These are phyloP conservation scores for Russula foetens DNA, from an alignment of 768 basidiomycete genomes.

Conservation along the genomic window DNA sequence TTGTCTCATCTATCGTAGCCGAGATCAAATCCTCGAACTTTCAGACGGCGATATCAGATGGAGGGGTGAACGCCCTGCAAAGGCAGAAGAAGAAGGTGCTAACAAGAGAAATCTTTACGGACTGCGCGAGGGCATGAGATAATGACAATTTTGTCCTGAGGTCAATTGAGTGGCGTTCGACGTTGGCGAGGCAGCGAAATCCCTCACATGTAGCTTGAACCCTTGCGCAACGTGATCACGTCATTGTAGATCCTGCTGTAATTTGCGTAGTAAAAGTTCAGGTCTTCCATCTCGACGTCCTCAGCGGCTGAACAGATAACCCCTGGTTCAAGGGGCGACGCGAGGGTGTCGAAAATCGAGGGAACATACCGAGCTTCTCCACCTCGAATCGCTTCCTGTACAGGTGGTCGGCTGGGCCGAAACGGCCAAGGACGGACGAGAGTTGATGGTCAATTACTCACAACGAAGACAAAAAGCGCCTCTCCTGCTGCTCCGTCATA, in stretches of 20 bases:
- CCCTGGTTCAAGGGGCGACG: background rate
- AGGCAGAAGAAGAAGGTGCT: slow-evolving; percentile 12
- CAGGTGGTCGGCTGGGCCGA: slow-evolving; percentile 1
- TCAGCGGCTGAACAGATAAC: slow-evolving; percentile 63
- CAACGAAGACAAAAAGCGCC: slow-evolving; percentile 84
- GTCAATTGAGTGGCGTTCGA: slow-evolving; percentile 1
- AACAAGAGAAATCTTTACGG: slow-evolving; percentile 92
- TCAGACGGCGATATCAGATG: background rate
- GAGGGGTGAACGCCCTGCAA: background rate
- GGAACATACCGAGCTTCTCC: slow-evolving; percentile 63
- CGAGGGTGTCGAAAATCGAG: slow-evolving; percentile 2
- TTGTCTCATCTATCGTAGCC: slow-evolving; percentile 91
- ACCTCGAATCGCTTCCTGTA: slow-evolving; percentile 88
- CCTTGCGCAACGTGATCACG: slow-evolving; percentile 89
- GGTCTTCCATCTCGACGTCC: slow-evolving; percentile 91
- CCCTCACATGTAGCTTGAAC: slow-evolving; percentile 89
- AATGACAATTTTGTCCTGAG: slow-evolving; percentile 89
- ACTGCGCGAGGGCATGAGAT: slow-evolving; percentile 92
- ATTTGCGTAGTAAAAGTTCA: slow-evolving; percentile 95
- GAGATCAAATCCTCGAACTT: slow-evolving; percentile 92
- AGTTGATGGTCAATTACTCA: slow-evolving; percentile 33
- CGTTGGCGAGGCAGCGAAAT: slow-evolving; percentile 16
- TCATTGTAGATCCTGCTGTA: slow-evolving; percentile 98
- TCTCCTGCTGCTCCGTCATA: slow-evolving; percentile 91
- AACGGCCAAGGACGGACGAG: slow-evolving; percentile 1